Conservation (phyloP, 495 filamentous ascomycete species). For the Platismatia glauca region DNA sequence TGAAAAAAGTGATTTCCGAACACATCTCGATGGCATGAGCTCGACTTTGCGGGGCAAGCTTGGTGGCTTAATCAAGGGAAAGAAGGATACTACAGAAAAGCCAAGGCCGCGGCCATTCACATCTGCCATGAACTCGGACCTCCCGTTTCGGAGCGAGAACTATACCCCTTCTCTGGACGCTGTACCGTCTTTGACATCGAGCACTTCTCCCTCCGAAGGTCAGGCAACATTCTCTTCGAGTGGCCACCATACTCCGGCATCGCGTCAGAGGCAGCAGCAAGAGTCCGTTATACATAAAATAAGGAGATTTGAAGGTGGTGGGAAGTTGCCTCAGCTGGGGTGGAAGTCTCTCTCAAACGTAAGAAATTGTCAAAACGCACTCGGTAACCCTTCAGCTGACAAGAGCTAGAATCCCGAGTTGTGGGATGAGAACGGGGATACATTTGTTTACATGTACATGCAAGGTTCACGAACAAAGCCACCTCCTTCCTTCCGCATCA, state of each 20-base stretch:
- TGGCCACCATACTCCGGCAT: slow-evolving; percentile 7
- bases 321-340: slow-evolving; percentile 26
- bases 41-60: slow-evolving; percentile 26
- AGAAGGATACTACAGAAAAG: slow-evolving; percentile 17
- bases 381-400: background rate
- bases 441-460: slow-evolving; percentile 29
- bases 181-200: slow-evolving; percentile 25
- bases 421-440: slow-evolving; percentile 27
- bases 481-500: slow-evolving; percentile 27
- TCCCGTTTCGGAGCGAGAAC: slow-evolving; percentile 21
- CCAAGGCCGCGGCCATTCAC: slow-evolving; percentile 14
- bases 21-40: slow-evolving; percentile 29
- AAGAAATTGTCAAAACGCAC: background rate
- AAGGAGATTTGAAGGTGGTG: slow-evolving; percentile 26
- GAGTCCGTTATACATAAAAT: slow-evolving; percentile 26
- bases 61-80: slow-evolving; percentile 22
- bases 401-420: slow-evolving; percentile 25
- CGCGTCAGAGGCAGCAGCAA: slow-evolving; percentile 21
- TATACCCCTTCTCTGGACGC: slow-evolving; percentile 25
- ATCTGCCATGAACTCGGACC: slow-evolving; percentile 21
- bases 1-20: slow-evolving; percentile 27
- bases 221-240: slow-evolving; percentile 15
- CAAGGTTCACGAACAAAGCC: slow-evolving; percentile 26
- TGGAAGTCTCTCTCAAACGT: slow-evolving; percentile 29
- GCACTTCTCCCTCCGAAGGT: slow-evolving; percentile 24